Conservation (phyloP, 371 early-diverging fungal genomes). For the Actinomucor elegans region DNA sequence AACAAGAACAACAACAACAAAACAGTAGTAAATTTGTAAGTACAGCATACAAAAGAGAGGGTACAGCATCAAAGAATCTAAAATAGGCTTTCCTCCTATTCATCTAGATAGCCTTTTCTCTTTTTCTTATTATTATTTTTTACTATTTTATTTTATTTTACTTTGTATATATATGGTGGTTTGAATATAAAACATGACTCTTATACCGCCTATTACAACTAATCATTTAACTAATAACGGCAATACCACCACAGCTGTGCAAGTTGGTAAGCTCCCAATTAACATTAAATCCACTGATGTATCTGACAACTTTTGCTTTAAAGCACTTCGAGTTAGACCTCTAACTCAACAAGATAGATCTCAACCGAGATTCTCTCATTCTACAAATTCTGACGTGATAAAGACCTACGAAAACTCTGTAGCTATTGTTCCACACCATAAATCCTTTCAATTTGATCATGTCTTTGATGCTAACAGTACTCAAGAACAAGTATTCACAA, state of each 20-base stretch:
- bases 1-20: too few species aligned
- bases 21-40: too few species aligned
- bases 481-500: slow-evolving; percentile 77
- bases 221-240: background rate
- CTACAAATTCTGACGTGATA: slow-evolving; percentile 43
- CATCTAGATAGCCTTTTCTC: background rate
- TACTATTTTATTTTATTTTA: background rate
- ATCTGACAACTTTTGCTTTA: background rate
- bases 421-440: slow-evolving; percentile 52
- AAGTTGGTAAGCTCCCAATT: slow-evolving; percentile 16
- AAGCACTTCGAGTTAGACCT: slow-evolving; percentile 62
- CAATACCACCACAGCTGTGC: slow-evolving; percentile 14
- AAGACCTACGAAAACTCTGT: slow-evolving; percentile 39
- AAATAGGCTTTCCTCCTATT: too few species aligned
- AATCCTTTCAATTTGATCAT: slow-evolving; percentile 76
- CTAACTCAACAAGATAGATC: slow-evolving; percentile 47
- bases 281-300: background rate
- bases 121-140: background rate
- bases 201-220: background rate
- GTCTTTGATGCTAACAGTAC: slow-evolving; percentile 67
- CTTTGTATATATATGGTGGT: background rate
- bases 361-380: slow-evolving; percentile 46
- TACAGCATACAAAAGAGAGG: too few species aligned
- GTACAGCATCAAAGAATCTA: too few species aligned
- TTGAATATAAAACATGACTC: slow-evolving; percentile 6